A percentile compares a stretch with the other conserved stretches of the same genome.
Evolutionary conservation across 805 yeast species (phyloP).

Genomic region (Kodamaea nitidulidarum): DNA sequence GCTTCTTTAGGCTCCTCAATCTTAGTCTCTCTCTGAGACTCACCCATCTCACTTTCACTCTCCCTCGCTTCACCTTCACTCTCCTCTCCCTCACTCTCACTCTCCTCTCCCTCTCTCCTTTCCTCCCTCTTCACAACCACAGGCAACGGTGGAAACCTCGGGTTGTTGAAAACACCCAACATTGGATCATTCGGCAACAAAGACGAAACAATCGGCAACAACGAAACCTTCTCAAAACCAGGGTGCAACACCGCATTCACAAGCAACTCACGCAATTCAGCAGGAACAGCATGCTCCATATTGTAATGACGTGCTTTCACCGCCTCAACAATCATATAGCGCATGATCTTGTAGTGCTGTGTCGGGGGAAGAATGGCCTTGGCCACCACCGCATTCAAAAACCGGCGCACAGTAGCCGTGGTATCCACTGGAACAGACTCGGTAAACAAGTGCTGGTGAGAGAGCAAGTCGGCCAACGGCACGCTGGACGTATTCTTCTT

Average conservation of each 20-base stretch:
- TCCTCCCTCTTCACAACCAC: slow-evolving; percentile 9
- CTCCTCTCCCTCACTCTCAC: slow-evolving; percentile 2
- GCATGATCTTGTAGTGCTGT: slow-evolving; percentile 54
- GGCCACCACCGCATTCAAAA: slow-evolving; percentile 47
- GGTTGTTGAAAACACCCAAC: slow-evolving; percentile 62
- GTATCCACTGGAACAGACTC: slow-evolving; percentile 38
- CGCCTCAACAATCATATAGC: slow-evolving; percentile 34
- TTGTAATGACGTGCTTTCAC: slow-evolving; percentile 25
- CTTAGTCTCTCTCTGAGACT: too few relatives aligned
- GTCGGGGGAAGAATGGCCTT: slow-evolving; percentile 56
- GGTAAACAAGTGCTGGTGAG: slow-evolving; percentile 58
- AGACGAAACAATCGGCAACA: slow-evolving; percentile 65
- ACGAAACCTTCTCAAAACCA: slow-evolving; percentile 56
- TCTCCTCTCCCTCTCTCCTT: slow-evolving; percentile 8
- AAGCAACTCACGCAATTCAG: slow-evolving; percentile 36
- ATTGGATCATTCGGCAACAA: slow-evolving; percentile 48
- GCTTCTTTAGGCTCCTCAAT: too few relatives aligned
- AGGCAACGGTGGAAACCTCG: slow-evolving; percentile 62
- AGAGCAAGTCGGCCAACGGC: slow-evolving; percentile 63
- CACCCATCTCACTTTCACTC: background rate
- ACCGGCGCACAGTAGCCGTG: slow-evolving; percentile 32
- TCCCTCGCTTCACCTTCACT: background rate
- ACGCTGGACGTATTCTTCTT: slow-evolving; percentile 40
- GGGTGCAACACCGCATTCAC: slow-evolving; percentile 65
- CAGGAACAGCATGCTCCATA: slow-evolving; percentile 21